These are phyloP conservation scores for Exutisphaerella laricina DNA, from an alignment of 2,329 filamentous ascomycete genomes.

Conservation along the genomic window DNA sequence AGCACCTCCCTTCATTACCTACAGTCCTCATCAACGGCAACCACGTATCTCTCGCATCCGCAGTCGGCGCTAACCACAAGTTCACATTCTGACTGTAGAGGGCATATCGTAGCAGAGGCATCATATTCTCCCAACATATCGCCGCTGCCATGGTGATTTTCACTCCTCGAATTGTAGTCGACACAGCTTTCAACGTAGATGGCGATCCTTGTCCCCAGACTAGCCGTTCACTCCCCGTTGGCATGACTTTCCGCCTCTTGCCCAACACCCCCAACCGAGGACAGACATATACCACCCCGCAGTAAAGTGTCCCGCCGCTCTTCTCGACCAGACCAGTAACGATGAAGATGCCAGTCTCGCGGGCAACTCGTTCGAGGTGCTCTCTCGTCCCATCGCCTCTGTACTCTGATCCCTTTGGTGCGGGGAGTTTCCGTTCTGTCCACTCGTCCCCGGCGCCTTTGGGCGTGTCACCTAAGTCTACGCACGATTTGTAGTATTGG, in stretches of 20 bases:
- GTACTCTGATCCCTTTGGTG: slow-evolving; percentile 42
- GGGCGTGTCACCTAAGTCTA: slow-evolving; percentile 78
- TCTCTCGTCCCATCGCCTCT: slow-evolving; percentile 74
- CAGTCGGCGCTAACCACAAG: slow-evolving; percentile 84
- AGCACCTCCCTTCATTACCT: slow-evolving; percentile 73
- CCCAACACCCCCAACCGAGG: slow-evolving; percentile 67
- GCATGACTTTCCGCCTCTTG: slow-evolving; percentile 90
- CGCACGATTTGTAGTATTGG: slow-evolving; percentile 68
- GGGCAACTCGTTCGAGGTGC: slow-evolving; percentile 67
- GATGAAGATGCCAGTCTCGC: slow-evolving; percentile 73
- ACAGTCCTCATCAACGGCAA: slow-evolving; percentile 74
- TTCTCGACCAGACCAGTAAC: slow-evolving; percentile 75
- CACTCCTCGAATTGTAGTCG: slow-evolving; percentile 71
- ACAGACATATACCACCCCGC: slow-evolving; percentile 74
- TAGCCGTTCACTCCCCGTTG: slow-evolving; percentile 75
- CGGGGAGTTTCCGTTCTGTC: slow-evolving; percentile 57
- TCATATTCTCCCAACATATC: slow-evolving; percentile 97
- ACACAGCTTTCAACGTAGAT: slow-evolving; percentile 70
- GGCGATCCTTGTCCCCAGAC: slow-evolving; percentile 86
- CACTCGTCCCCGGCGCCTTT: slow-evolving; percentile 65
- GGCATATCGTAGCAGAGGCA: slow-evolving; percentile 78
- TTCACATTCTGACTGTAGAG: slow-evolving; percentile 90
- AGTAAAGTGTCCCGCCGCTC: slow-evolving; percentile 77
- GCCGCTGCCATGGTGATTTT: slow-evolving; percentile 76
- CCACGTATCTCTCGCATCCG: slow-evolving; percentile 80